A percentile compares a stretch with the other conserved stretches of the same genome.
Evolutionary conservation across 2,329 filamentous ascomycete species (phyloP).

Genomic region (Neonectria sp.): DNA sequence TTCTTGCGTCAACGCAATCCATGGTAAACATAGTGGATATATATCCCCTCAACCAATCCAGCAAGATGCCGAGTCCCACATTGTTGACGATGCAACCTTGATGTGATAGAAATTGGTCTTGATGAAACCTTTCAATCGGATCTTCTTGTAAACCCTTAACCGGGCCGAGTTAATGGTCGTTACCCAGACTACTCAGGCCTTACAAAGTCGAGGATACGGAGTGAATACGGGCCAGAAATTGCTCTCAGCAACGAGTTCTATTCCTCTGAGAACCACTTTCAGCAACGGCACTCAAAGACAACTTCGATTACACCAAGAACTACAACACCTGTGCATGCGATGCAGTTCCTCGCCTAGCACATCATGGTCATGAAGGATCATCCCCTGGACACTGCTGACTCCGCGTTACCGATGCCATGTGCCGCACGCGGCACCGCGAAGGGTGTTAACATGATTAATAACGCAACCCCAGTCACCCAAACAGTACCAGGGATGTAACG

Average conservation of each 20-base stretch:
- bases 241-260: neutral
- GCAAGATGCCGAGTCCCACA: neutral
- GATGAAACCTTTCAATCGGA: neutral
- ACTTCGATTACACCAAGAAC: conserved; percentile 1
- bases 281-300: neutral
- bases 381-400: conserved; percentile 11
- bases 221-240: neutral
- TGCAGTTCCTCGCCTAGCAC: neutral
- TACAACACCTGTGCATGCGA: neutral
- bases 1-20: neutral
- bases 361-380: neutral
- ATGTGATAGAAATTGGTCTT: neutral
- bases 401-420: conserved; percentile 28
- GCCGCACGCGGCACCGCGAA: conserved; percentile 16
- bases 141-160: neutral
- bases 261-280: neutral
- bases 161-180: neutral
- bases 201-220: neutral
- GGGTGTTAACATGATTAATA: conserved; percentile 1
- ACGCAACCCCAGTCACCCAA: conserved; percentile 11
- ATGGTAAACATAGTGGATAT: neutral
- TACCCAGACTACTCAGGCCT: too few species aligned
- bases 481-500: conserved; percentile 9
- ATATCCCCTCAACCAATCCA: neutral
- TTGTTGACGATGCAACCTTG: neutral